Evolutionary conservation across 805 yeast species (phyloP).

Genomic region (Metschnikowia hibisci): DNA sequence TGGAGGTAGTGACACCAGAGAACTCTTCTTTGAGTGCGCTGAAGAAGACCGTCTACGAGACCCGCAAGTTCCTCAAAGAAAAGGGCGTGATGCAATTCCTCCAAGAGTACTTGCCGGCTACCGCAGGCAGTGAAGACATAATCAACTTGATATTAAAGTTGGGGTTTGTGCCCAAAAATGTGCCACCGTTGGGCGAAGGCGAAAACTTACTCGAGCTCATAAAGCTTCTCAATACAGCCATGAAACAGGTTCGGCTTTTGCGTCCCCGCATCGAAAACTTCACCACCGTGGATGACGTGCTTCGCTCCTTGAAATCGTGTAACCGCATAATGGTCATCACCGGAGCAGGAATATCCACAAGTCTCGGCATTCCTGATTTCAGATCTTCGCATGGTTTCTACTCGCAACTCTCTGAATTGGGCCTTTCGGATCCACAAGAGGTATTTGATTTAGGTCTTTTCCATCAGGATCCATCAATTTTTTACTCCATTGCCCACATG

Average conservation of each 20-base stretch:
- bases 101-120: slow-evolving; percentile 56
- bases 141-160: slow-evolving; percentile 53
- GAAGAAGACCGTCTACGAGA: slow-evolving; percentile 17
- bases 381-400: slow-evolving; percentile 86
- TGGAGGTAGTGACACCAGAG: slow-evolving; percentile 9
- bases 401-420: slow-evolving; percentile 60
- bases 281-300: slow-evolving; percentile 55
- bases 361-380: slow-evolving; percentile 88
- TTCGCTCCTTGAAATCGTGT: slow-evolving; percentile 26
- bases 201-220: slow-evolving; percentile 45
- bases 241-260: slow-evolving; percentile 55
- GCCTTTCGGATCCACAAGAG: slow-evolving; percentile 83
- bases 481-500: slow-evolving; percentile 83
- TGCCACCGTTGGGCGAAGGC: slow-evolving; percentile 34
- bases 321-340: slow-evolving; percentile 66
- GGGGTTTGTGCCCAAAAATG: slow-evolving; percentile 50
- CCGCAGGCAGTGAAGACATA: slow-evolving; percentile 56
- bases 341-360: slow-evolving; percentile 92
- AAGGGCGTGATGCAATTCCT: slow-evolving; percentile 61
- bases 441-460: slow-evolving; percentile 77
- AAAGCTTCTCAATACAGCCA: slow-evolving; percentile 56
- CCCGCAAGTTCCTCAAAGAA: slow-evolving; percentile 48
- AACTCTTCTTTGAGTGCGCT: background rate
- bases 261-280: slow-evolving; percentile 54
- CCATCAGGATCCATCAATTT: slow-evolving; percentile 69